phyloP scores from a whole-genome alignment of 164 flowering plant genomes.

The Nelumbo lutea region DNA sequence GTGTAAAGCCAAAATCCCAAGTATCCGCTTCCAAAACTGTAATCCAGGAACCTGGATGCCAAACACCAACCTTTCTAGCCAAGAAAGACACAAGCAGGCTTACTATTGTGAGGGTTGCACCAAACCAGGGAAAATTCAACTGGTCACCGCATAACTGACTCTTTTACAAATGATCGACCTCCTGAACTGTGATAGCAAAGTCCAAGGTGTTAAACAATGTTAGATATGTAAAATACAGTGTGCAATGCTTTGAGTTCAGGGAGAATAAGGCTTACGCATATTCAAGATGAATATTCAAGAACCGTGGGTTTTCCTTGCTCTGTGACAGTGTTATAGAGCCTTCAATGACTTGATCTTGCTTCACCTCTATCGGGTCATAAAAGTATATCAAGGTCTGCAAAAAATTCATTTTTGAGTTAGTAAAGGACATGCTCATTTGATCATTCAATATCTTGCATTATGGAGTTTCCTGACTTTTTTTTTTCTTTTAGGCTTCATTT shows the following conservation, averaged over 20 bases:
- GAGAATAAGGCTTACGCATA: conserved; percentile 58
- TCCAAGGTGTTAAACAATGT: conserved; percentile 1
- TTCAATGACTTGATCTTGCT: conserved; percentile 91
- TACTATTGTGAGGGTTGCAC: neutral
- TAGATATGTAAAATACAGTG: neutral
- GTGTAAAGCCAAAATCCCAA: neutral
- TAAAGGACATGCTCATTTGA: no score
- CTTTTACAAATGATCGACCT: conserved; percentile 75
- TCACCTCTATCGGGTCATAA: conserved; percentile 82
- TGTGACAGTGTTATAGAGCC: conserved; percentile 78
- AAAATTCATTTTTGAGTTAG: no score
- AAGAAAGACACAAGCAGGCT: neutral
- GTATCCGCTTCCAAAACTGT: neutral
- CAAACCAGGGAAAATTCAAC: neutral
- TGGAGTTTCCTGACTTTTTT: no score
- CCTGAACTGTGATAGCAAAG: conserved; percentile 56
- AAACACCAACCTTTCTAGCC: neutral
- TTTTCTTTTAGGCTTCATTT: no score
- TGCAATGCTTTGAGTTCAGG: neutral
- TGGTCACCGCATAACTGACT: conserved; percentile 68
- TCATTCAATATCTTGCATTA: no score
- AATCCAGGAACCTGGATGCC: neutral
- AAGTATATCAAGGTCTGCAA: conserved; percentile 90
- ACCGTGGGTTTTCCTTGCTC: conserved; percentile 81
- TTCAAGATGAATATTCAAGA: conserved; percentile 85